These are phyloP conservation scores for Beauveria asiatica DNA, from an alignment of 2,329 filamentous ascomycete genomes.

Conservation along the genomic window DNA sequence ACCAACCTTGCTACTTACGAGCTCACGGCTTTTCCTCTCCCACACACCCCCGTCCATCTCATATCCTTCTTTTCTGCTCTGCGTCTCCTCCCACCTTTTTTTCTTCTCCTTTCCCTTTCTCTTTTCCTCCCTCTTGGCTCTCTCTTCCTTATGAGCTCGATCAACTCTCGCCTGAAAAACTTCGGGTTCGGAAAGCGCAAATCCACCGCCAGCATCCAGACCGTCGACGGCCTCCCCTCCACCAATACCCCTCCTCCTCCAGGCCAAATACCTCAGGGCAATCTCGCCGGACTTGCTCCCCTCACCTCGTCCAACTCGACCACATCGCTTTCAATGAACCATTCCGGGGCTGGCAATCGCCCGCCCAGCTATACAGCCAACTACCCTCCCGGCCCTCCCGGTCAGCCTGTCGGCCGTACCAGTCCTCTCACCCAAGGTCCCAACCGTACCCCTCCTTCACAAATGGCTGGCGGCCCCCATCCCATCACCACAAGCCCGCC, in stretches of 20 bases:
- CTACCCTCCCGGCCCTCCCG: slow-evolving; percentile 31
- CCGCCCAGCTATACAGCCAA: slow-evolving; percentile 56
- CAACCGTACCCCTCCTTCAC: slow-evolving; percentile 47
- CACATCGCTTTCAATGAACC: slow-evolving; percentile 51
- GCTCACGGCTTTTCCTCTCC: slow-evolving; percentile 9
- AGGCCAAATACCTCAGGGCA: slow-evolving; percentile 41
- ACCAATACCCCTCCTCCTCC: slow-evolving; percentile 29
- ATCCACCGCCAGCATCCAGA: slow-evolving; percentile 54
- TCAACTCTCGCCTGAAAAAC: slow-evolving; percentile 72
- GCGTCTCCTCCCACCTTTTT: slow-evolving; percentile 12
- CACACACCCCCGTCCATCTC: slow-evolving; percentile 3
- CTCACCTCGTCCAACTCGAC: slow-evolving; percentile 36
- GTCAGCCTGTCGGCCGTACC: slow-evolving; percentile 38
- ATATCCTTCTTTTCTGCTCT: slow-evolving; percentile 1
- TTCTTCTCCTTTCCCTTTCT: slow-evolving; percentile 8
- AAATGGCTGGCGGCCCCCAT: slow-evolving; percentile 56
- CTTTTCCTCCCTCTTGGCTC: slow-evolving; percentile 17
- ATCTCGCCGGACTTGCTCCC: slow-evolving; percentile 23
- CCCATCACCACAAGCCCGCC: slow-evolving; percentile 59
- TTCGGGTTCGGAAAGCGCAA: slow-evolving; percentile 76
- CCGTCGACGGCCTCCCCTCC: slow-evolving; percentile 32
- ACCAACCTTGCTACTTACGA: not conserved
- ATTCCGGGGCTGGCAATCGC: slow-evolving; percentile 49
- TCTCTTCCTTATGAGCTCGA: slow-evolving; percentile 57
- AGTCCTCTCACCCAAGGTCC: slow-evolving; percentile 40